Conservation (phyloP, 345 rosid genomes). For the Brassica nigra region DNA sequence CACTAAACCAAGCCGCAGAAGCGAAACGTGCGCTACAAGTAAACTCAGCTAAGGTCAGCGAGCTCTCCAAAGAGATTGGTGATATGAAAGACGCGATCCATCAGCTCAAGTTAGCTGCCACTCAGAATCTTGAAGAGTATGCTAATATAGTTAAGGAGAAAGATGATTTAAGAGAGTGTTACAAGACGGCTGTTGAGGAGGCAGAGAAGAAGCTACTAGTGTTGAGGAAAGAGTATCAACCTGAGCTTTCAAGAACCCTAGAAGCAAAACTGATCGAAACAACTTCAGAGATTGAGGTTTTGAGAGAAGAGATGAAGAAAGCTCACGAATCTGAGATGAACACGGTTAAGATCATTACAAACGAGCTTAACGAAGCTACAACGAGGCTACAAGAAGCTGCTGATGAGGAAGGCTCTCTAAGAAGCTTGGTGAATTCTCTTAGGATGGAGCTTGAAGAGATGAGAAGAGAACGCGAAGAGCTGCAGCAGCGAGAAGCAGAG, state of each 20-base stretch:
- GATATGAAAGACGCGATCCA: constrained; percentile 60
- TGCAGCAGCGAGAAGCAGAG: constrained; percentile 44
- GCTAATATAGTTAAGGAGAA: constrained; percentile 50
- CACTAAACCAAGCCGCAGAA: constrained; percentile 71
- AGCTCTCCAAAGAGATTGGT: constrained; percentile 61
- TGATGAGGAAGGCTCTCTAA: constrained; percentile 61
- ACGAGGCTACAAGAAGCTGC: constrained; percentile 58
- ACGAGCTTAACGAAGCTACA: constrained; percentile 76
- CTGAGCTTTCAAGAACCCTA: constrained; percentile 49
- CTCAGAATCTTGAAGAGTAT: constrained; percentile 52
- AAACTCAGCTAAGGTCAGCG: constrained; percentile 47
- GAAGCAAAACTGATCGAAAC: constrained; percentile 57
- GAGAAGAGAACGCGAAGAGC: constrained; percentile 45
- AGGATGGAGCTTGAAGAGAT: constrained; percentile 59
- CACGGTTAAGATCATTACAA: constrained; percentile 52
- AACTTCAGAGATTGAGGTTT: constrained; percentile 58
- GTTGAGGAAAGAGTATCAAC: constrained; percentile 53
- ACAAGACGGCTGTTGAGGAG: constrained; percentile 50
- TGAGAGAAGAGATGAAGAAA: constrained; percentile 65
- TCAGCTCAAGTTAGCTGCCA: constrained; percentile 57
- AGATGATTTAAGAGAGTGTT: constrained; percentile 45
- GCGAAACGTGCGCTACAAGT: constrained; percentile 51
- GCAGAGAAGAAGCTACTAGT: constrained; percentile 46
- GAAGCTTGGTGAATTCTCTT: constrained; percentile 48
- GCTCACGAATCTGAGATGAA: constrained; percentile 57